phyloP scores from a whole-genome alignment of 2,329 filamentous ascomycete species.

The Pseudopithomyces maydicus region DNA sequence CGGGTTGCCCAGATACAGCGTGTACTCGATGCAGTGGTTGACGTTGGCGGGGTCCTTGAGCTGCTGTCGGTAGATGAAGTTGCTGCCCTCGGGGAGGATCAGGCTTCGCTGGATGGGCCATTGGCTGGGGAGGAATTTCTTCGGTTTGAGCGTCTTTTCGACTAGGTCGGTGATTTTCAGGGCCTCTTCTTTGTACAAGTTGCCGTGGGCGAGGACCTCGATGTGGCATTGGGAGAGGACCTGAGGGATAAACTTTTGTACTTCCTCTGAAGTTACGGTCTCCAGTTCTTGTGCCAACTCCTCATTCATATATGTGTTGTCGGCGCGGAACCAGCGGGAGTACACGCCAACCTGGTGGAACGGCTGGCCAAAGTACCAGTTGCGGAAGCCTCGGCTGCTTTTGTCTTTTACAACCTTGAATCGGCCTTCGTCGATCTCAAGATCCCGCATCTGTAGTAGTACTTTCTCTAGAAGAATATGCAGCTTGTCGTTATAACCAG shows the following conservation, averaged over 20 bases:
- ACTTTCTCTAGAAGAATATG: slow-evolving; percentile 89
- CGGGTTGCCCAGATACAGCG: slow-evolving; percentile 49
- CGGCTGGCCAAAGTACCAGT: slow-evolving; percentile 85
- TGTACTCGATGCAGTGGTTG: slow-evolving; percentile 59
- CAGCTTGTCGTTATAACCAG: slow-evolving; percentile 96
- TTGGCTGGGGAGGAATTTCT: slow-evolving; percentile 74
- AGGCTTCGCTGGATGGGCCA: slow-evolving; percentile 80
- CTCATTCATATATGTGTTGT: slow-evolving; percentile 78
- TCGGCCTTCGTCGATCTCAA: slow-evolving; percentile 82
- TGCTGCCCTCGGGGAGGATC: slow-evolving; percentile 76
- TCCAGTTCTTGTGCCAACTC: slow-evolving; percentile 79
- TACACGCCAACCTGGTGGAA: slow-evolving; percentile 88
- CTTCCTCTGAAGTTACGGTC: slow-evolving; percentile 72
- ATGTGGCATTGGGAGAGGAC: slow-evolving; percentile 83
- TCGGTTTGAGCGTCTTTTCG: slow-evolving; percentile 76
- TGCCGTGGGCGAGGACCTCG: slow-evolving; percentile 87
- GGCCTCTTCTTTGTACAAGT: slow-evolving; percentile 92
- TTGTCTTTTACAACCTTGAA: slow-evolving; percentile 93
- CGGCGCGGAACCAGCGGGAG: slow-evolving; percentile 77
- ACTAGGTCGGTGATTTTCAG: slow-evolving; percentile 83
- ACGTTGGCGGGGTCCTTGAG: slow-evolving; percentile 88
- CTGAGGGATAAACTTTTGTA: slow-evolving; percentile 78
- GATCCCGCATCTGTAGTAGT: slow-evolving; percentile 78
- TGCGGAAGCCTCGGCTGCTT: slow-evolving; percentile 75
- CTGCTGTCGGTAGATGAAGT: slow-evolving; percentile 80